Conservation (phyloP, 208 protist species). For the Acanthamoeba castellanii region DNA sequence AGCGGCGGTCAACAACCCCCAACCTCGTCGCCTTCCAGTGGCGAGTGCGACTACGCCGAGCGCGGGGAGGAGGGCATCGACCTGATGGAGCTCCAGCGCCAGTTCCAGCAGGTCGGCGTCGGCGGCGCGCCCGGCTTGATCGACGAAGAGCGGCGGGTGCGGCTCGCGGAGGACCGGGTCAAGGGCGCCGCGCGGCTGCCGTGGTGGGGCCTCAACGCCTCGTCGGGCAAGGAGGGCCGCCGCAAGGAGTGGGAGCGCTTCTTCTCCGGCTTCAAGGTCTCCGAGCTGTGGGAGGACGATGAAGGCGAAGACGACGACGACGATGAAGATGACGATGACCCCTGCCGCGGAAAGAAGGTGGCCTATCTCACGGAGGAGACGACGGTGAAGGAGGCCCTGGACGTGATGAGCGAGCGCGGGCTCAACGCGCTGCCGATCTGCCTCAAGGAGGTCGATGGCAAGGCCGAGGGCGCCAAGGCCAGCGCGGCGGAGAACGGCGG, state of each 20-base stretch:
- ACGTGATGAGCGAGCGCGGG: constrained; percentile 9
- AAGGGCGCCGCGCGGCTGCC: constrained; percentile 18
- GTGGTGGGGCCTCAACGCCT: constrained; percentile 65
- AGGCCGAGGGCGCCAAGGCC: not conserved
- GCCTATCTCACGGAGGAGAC: constrained; percentile 41
- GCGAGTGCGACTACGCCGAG: not conserved
- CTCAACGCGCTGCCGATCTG: constrained; percentile 58
- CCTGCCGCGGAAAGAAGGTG: constrained; percentile 23
- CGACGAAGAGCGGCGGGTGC: not conserved
- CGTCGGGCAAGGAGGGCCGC: constrained; percentile 53
- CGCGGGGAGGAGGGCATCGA: constrained; percentile 49
- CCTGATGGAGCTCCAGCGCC: constrained; percentile 61
- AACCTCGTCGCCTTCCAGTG: not conserved
- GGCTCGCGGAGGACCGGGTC: constrained; percentile 27
- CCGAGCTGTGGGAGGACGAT: constrained; percentile 52
- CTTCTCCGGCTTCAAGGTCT: constrained; percentile 68
- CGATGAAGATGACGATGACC: not conserved
- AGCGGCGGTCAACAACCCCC: not conserved
- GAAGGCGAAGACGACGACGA: constrained; percentile 32
- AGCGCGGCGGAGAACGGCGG: not conserved
- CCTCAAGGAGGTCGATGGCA: constrained; percentile 16
- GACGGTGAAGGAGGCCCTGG: constrained; percentile 61
- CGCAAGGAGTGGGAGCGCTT: constrained; percentile 64
- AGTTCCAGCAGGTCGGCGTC: not conserved
- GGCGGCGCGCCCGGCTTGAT: too few relatives aligned